Base-by-base conservation (phyloP, 768 basidiomycete species). In the Mycena venus region DNA sequence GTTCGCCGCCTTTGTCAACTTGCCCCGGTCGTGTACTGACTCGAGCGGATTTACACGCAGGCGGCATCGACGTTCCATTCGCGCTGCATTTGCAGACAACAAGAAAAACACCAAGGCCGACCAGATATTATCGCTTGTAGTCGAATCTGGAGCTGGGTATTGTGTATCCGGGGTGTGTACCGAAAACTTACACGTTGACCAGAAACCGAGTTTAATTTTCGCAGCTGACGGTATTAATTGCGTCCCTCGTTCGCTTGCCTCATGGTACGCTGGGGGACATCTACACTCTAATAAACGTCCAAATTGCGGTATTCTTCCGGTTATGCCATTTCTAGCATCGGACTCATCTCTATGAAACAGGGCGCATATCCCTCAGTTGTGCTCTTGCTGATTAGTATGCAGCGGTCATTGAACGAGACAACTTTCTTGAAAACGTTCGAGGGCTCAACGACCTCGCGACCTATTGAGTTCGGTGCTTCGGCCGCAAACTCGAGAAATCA, bases 201-300 rank as follows among this genome's bases (percentile, higher is more conserved):
- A 12, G 15, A 25, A 29, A 55, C 6, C 27, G 21, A n/a, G 1
- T 47, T 29, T 17, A 60, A 25, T 14, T n/a, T 47, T 19, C 15
- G 4, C 36, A 78, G 78, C 21, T 75, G 4, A 53, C 62, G 12
- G 61, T 51, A 2, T 58, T 78, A 21, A 11, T 78, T 29, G 27
- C 69, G 5, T 55, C 67, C 7, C 25, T 75, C 7, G 68, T 76
- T n/a, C 73, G 49, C 4, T 25, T 77, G 21, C 73, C 75, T 3
- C 7, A 19, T 6, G 78, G 73, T 1, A 76, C 78, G 9, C 49
- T 78, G 12, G 78, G 78, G 7, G 75, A 77, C 47, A 27, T 78
- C 14, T 78, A 70, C 47, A 66, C 61, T 8, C 75, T 75, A 4
- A 58, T 76, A 9, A 62, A 72, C 40, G 55, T 76, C 19, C 75